These are phyloP conservation scores for Aeschynomene evenia DNA, from an alignment of 306 rosid species.

Conservation along the genomic window DNA sequence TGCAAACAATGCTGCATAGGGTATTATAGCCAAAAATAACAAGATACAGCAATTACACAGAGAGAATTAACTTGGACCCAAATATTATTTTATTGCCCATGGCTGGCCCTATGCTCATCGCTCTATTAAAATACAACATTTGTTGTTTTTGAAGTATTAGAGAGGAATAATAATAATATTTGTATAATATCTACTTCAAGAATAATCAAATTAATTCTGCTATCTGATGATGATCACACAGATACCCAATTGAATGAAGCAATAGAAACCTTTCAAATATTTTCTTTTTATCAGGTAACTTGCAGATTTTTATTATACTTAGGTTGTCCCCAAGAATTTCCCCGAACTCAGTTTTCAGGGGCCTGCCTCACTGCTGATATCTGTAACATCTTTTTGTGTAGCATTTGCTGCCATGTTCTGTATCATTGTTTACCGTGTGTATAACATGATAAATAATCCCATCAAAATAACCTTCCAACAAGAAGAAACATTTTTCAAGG, in stretches of 20 bases:
- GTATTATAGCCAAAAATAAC: too few relatives aligned
- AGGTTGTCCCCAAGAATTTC: neutral
- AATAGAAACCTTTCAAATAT: neutral
- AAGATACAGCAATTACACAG: too few relatives aligned
- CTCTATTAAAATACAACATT: too few relatives aligned
- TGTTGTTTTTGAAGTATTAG: too few relatives aligned
- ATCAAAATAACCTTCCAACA: constrained; percentile 20
- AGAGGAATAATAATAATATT: too few relatives aligned
- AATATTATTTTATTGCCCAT: too few relatives aligned
- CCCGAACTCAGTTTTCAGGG: neutral
- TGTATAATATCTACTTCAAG: constrained; percentile 2
- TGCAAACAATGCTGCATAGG: too few relatives aligned
- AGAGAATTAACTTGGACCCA: too few relatives aligned
- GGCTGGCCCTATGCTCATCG: too few relatives aligned
- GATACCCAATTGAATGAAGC: constrained; percentile 23
- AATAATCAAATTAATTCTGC: constrained; percentile 25
- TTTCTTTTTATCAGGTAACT: neutral
- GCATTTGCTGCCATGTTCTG: constrained; percentile 29
- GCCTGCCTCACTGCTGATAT: constrained; percentile 17
- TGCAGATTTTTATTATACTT: constrained; percentile 11
- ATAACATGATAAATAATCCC: constrained; percentile 25
- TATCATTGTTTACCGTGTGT: neutral
- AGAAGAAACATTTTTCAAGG: constrained; percentile 26
- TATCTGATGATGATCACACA: constrained; percentile 7
- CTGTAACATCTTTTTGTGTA: neutral